Evolutionary conservation across 177 flowering plant genomes (phyloP).

Genomic region (Vitis hybrid): DNA sequence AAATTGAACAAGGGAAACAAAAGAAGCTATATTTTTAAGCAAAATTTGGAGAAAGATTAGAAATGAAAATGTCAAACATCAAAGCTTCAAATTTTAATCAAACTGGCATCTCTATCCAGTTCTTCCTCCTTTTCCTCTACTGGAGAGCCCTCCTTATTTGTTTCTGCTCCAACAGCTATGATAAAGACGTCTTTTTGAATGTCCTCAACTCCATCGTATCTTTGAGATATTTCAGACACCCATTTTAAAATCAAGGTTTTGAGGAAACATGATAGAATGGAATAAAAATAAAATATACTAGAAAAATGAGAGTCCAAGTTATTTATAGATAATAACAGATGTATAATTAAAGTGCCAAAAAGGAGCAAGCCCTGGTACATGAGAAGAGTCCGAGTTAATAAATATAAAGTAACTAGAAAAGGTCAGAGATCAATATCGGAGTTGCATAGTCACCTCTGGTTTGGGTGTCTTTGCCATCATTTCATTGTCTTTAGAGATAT

Average conservation of each 20-base stretch:
- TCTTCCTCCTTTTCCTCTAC: neutral
- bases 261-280: neutral
- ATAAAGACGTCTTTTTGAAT: neutral
- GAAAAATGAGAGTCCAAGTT: neutral
- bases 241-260: neutral
- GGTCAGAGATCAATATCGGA: neutral
- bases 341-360: no score
- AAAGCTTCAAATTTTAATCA: no score
- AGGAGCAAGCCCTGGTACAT: no score
- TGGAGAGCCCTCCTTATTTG: neutral
- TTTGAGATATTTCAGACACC: no score
- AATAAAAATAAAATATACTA: neutral
- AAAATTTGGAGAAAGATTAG: no score
- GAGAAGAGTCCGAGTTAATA: neutral
- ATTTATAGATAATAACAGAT: neutral
- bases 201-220: neutral
- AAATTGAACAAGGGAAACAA: no score
- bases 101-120: slow-evolving; percentile 1
- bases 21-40: no score
- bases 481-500: neutral
- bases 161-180: neutral
- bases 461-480: neutral
- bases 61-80: no score
- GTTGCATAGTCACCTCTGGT: neutral
- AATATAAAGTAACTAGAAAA: neutral